Evolutionary conservation across 305 asterid genomes (phyloP).

Genomic region (Ruellia speciosa): DNA sequence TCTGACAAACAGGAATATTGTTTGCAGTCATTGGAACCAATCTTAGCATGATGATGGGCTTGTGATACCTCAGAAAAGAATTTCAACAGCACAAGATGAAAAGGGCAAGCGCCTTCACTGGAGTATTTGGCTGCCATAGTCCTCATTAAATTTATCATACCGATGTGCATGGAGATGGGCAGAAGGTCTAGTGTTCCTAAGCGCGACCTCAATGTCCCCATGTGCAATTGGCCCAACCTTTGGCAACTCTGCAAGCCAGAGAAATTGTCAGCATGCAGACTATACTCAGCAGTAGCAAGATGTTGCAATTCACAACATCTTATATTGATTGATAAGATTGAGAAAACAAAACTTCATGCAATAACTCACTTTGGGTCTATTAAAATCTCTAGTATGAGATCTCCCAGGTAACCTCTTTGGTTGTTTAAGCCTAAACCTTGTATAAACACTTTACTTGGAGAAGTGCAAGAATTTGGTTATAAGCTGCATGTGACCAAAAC

Average conservation of each 20-base stretch:
- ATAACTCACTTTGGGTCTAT: no score
- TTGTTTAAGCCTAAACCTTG: no score
- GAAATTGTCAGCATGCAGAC: constrained; percentile 9
- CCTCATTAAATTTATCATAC: constrained; percentile 70
- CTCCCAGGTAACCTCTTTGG: no score
- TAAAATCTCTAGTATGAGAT: no score
- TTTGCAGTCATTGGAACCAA: background rate
- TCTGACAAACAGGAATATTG: no score
- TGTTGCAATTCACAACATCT: background rate
- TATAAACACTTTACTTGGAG: no score
- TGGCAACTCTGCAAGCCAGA: constrained; percentile 59
- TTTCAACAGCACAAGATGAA: constrained; percentile 1
- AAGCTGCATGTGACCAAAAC: background rate
- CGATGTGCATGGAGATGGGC: constrained; percentile 89
- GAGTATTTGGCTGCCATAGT: constrained; percentile 92
- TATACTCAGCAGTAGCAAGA: background rate
- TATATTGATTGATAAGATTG: background rate
- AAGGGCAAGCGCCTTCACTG: constrained; percentile 41
- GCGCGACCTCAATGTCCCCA: constrained; percentile 59
- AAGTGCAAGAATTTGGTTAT: no score
- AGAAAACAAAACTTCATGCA: background rate
- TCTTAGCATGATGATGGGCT: background rate
- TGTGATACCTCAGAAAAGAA: background rate
- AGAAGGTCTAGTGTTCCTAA: constrained; percentile 88
- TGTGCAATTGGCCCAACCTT: constrained; percentile 68